Base-by-base conservation (phyloP, 441 rosid genomes). In the Hura crepitans region DNA sequence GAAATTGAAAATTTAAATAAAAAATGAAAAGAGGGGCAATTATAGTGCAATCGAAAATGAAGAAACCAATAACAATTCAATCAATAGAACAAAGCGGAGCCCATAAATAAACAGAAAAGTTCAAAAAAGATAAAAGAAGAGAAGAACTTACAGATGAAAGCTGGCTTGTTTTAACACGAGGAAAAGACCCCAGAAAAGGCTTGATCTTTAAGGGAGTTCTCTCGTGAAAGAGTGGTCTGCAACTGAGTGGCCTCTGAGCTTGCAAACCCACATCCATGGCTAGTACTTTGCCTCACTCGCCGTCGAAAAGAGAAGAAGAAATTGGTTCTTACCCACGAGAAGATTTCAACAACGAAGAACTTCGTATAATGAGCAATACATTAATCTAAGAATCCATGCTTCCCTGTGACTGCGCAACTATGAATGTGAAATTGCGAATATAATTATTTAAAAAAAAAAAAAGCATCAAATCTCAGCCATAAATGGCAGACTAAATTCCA, bases 241-340 rank as follows among this genome's bases (percentile, higher is more conserved):
- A 70, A 79, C 83, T 80, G 76, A 76, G 43, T 6, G 88, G 80
- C 57, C 85, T 76, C 75, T 80, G 97, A 14, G 84, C 78, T 69
- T 81, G 91, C 78, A 86, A 82, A 70, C 78, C 79, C 75, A 83
- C 81, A 72, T 90, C 97, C 96, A 91, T 94, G 73, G 75, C 54
- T 39, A 55, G 8, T 11, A 6, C 9, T n/a, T 12, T 30, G 15
- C 14, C 55, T 25, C 54, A 53, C 11, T 62, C 67, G 31, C 72
- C 8, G 33, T 22, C 8, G 2, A 66, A 53, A 54, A 23, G 4
- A 65, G 4, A 14, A 49, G 30, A 70, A 25, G 78, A 79, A 12
- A 58, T 0, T 17, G 59, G 72, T 71, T 55, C 13, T 18, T 23
- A 5, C 73, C 43, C 42, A 17, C 31, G 42, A 61, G 28, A 51